Conservation (phyloP, 768 basidiomycete species). For the Infundibulicybe gibba region DNA sequence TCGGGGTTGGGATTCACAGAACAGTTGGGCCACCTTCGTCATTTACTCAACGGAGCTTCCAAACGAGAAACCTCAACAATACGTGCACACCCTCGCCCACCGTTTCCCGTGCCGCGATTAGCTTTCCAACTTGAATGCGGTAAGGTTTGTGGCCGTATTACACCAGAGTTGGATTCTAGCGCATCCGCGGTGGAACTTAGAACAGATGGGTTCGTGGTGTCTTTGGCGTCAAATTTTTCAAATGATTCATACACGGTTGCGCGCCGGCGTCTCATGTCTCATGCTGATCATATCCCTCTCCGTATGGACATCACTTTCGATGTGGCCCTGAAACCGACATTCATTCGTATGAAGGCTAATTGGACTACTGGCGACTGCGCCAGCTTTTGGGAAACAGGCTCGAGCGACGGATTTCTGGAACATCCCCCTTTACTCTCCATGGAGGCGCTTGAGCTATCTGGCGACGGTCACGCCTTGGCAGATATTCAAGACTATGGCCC, state of each 20-base stretch:
- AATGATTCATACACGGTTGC: conserved; percentile 17
- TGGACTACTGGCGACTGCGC: conserved; percentile 19
- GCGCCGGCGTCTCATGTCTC: conserved; percentile 18
- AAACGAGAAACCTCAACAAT: conserved; percentile 3
- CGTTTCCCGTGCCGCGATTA: conserved; percentile 45
- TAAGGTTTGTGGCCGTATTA: conserved; percentile 32
- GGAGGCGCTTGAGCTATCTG: conserved; percentile 49
- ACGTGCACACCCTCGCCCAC: conserved; percentile 12
- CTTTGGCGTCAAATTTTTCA: conserved; percentile 38
- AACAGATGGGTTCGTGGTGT: conserved; percentile 46
- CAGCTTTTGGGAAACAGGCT: conserved; percentile 11
- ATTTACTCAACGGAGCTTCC: conserved; percentile 9
- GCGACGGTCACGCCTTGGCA: conserved; percentile 43
- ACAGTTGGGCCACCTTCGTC: conserved; percentile 46
- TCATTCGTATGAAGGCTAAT: conserved; percentile 46
- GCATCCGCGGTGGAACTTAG: conserved; percentile 54
- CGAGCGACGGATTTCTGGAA: conserved; percentile 30
- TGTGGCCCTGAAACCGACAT: conserved; percentile 45
- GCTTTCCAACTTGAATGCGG: conserved; percentile 46
- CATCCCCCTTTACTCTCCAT: conserved; percentile 55
- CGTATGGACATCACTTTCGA: conserved; percentile 39
- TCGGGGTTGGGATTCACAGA: conserved; percentile 49
- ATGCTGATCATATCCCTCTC: conserved; percentile 37
- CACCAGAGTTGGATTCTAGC: conserved; percentile 18
- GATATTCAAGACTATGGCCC: conserved; percentile 44